Percentiles rank a stretch among this genome's conserved stretches.
Conservation (phyloP, 495 filamentous ascomycete genomes). For the Neurospora intermedia region DNA sequence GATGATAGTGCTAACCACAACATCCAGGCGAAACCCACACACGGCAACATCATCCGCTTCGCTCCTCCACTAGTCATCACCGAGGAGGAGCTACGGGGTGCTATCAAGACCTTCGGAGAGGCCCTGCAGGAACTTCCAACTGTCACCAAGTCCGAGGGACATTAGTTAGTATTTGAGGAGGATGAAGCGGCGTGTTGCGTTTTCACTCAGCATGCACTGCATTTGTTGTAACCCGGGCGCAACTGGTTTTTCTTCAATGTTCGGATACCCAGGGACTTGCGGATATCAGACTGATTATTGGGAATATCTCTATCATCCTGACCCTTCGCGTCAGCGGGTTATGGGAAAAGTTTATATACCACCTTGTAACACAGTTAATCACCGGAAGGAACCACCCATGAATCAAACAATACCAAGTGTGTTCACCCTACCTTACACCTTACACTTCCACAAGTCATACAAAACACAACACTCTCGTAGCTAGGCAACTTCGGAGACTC, state of each 20-base stretch:
- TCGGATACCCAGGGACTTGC: background rate
- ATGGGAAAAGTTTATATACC: background rate
- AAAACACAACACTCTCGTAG: background rate
- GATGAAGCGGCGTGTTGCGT: background rate
- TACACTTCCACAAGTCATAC: background rate
- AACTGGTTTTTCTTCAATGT: background rate
- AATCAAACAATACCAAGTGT: background rate
- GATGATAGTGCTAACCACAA: background rate
- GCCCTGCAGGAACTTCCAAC: slow-evolving; percentile 55
- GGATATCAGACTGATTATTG: background rate
- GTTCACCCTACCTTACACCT: background rate
- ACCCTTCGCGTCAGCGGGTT: background rate
- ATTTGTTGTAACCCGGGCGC: background rate
- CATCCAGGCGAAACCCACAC: slow-evolving; percentile 85
- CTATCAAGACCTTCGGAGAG: slow-evolving; percentile 63
- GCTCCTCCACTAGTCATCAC: slow-evolving; percentile 82
- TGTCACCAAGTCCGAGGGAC: slow-evolving; percentile 17
- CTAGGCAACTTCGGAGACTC: background rate
- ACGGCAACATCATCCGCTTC: slow-evolving; percentile 94
- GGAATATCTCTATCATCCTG: background rate
- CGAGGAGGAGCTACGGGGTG: slow-evolving; percentile 71
- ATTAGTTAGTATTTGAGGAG: slow-evolving; percentile 7
- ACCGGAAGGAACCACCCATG: too few relatives aligned
- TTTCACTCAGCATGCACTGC: background rate
- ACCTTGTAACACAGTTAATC: background rate